Conservation (phyloP, 1,284 basidiomycete genomes). For the Porodaedalea pini region DNA sequence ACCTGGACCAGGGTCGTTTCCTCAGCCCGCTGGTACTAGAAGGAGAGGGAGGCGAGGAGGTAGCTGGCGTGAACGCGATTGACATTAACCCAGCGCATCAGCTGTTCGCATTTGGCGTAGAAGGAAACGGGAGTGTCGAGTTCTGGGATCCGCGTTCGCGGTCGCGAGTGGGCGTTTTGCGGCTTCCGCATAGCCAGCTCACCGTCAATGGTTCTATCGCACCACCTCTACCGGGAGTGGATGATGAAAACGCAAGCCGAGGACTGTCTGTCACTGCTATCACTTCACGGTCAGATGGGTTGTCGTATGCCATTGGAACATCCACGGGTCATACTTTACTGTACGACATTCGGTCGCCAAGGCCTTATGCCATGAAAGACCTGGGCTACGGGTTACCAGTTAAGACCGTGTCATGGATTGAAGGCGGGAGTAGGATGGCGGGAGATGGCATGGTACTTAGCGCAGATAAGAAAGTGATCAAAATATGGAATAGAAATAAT, state of each 20-base stretch:
- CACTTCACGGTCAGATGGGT: conserved; percentile 79
- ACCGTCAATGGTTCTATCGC: conserved; percentile 41
- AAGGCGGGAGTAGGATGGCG: conserved; percentile 77
- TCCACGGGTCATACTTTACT: conserved; percentile 91
- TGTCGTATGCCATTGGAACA: conserved; percentile 94
- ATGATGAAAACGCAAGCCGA: conserved; percentile 31
- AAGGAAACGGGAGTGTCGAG: conserved; percentile 82
- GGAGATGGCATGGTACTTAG: conserved; percentile 86
- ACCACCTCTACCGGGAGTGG: conserved; percentile 42
- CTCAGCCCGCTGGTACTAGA: conserved; percentile 73
- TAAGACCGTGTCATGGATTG: conserved; percentile 85
- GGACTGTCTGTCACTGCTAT: conserved; percentile 80
- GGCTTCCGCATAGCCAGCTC: conserved; percentile 63
- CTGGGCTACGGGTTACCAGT: conserved; percentile 95
- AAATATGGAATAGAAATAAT: conserved; percentile 87
- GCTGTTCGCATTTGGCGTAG: conserved; percentile 84
- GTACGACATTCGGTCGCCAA: conserved; percentile 87
- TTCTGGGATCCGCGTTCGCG: conserved; percentile 95
- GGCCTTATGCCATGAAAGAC: conserved; percentile 87
- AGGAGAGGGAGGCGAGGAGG: conserved; percentile 50
- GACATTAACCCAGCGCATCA: conserved; percentile 96
- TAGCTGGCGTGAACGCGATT: conserved; percentile 84
- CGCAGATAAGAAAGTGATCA: conserved; percentile 92
- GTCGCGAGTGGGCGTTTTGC: conserved; percentile 71
- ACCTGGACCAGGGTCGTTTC: conserved; percentile 93